Base-by-base conservation (phyloP, 768 basidiomycete species). In the Boletus speciosus region DNA sequence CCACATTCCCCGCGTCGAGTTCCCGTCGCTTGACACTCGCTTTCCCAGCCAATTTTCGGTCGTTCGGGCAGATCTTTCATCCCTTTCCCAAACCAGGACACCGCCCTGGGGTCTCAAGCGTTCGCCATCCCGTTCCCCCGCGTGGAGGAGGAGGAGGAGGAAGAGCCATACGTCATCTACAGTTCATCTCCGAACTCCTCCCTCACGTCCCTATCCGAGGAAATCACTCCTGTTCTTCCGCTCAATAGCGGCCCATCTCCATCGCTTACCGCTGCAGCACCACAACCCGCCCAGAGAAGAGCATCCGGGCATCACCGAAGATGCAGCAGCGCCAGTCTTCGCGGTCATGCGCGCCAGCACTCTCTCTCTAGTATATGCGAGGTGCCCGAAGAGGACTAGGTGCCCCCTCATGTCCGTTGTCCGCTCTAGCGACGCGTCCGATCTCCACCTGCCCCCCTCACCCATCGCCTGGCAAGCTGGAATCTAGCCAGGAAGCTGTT, bases 161-260 rank as follows among this genome's bases (percentile, higher is more conserved):
- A 70, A 32, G 69, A 70, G 14, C 69, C 69, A 9, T 70, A 70
- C 39, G 40, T 70, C 51, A 70, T 70, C 7, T 70, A 70, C 38
- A 71, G 70, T 51, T 66, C 69, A 16, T 70, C 69, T 38, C 69
- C 69, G 10, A 67, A 52, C 4, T 69, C 69, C 0, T 70, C 66
- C 27, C 57, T 72, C 3, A 72, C 69, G 5, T 69, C 69, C 7
- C 67, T 69, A 36, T 61, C 69, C 39, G 66, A 72, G 36, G 69
- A 71, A 36, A 38, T 60, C 25, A 65, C 64, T 0, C 60, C 66
- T 2, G 65, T 65, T 27, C 56, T 69, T 4, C 62, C 68, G 11
- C 65, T 62, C 23, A 56, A 49, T 5, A 56, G 45, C 3, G 61
- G 59, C 0, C 58, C 58, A 0, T 43, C 62, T 16, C 53, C 62